A percentile compares a stretch with the other conserved stretches of the same genome.
Evolutionary conservation across 2,329 filamentous ascomycete species (phyloP).

Genomic region (Fusarium virguliforme): DNA sequence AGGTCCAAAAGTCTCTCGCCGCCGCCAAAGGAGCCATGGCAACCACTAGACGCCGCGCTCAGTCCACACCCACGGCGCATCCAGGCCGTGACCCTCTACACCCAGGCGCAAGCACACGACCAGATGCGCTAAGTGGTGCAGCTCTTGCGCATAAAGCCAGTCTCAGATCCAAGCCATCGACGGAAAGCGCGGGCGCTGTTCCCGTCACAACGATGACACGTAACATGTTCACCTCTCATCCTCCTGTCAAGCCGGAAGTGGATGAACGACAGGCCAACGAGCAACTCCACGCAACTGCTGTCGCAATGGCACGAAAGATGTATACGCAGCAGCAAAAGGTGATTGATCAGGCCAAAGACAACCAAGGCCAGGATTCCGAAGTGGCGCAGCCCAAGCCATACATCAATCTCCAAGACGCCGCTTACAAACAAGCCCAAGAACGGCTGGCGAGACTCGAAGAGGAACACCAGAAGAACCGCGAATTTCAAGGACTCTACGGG

Average conservation of each 20-base stretch:
- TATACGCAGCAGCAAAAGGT: constrained; percentile 79
- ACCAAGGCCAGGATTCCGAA: constrained; percentile 55
- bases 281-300: constrained; percentile 83
- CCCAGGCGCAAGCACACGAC: constrained; percentile 62
- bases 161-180: constrained; percentile 61
- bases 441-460: constrained; percentile 85
- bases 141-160: constrained; percentile 74
- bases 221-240: constrained; percentile 84
- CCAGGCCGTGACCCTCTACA: constrained; percentile 39
- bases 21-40: constrained; percentile 86
- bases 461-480: constrained; percentile 74
- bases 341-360: constrained; percentile 66
- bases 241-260: constrained; percentile 79
- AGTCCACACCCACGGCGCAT: constrained; percentile 71
- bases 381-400: constrained; percentile 67
- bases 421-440: constrained; percentile 88
- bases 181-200: constrained; percentile 76
- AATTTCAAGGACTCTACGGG: constrained; percentile 85
- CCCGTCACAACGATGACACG: constrained; percentile 78
- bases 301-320: constrained; percentile 93
- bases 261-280: constrained; percentile 83
- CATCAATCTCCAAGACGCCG: constrained; percentile 84
- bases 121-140: constrained; percentile 82
- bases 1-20: constrained; percentile 76
- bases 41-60: constrained; percentile 72